These are phyloP conservation scores for Neocallimastix lanati DNA, from an alignment of 192 early-diverging fungal genomes.

Conservation along the genomic window DNA sequence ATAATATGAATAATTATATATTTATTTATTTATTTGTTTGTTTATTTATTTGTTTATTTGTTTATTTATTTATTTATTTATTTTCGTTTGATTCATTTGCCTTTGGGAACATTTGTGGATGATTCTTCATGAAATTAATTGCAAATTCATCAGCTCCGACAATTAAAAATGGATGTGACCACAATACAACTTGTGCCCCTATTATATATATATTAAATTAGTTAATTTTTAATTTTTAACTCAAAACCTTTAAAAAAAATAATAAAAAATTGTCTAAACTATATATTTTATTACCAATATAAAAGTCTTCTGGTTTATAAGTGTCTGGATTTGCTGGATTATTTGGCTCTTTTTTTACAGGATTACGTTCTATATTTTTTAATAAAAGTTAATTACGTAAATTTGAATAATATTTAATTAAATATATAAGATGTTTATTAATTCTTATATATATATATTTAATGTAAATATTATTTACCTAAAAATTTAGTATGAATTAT, in stretches of 20 bases:
- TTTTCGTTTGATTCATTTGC: background rate
- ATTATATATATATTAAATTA: background rate
- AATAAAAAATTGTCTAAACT: no score
- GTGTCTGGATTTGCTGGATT: background rate
- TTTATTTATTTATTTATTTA: background rate
- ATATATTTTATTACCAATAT: background rate
- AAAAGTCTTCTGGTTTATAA: background rate
- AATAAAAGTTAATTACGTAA: no score
- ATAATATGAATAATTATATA: no score
- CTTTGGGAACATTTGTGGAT: conserved; percentile 1
- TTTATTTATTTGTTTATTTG: no score
- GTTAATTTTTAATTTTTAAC: background rate
- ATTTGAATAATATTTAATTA: no score
- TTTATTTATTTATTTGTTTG: no score
- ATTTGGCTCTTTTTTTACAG: background rate
- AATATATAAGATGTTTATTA: no score
- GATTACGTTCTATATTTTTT: background rate
- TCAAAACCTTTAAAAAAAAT: background rate
- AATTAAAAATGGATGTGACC: background rate
- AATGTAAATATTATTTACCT: background rate
- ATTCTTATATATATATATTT: no score
- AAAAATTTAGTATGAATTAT: background rate
- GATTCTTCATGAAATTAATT: background rate
- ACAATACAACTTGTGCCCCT: background rate
- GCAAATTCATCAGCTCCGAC: conserved; percentile 3